These are phyloP conservation scores for Quercus parvula DNA, from an alignment of 306 rosid genomes.

Conservation along the genomic window DNA sequence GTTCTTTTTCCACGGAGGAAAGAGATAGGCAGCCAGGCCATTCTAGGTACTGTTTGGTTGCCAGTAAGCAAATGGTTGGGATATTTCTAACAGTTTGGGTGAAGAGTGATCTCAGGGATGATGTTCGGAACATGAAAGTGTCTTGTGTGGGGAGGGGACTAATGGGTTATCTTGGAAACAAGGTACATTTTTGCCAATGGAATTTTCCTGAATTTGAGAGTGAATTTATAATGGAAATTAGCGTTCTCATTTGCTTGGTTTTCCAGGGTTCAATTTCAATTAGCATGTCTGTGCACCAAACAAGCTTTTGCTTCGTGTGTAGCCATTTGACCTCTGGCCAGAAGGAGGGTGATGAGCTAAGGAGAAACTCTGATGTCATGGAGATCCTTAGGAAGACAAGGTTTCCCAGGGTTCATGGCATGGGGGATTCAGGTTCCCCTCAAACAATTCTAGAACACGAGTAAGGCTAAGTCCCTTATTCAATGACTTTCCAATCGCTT, in stretches of 20 bases:
- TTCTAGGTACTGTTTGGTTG: slow-evolving; percentile 86
- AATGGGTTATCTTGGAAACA: slow-evolving; percentile 99
- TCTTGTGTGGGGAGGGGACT: slow-evolving; percentile 98
- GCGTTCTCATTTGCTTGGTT: slow-evolving; percentile 33
- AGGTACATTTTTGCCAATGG: slow-evolving; percentile 42
- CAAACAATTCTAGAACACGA: slow-evolving; percentile 84
- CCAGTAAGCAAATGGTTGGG: slow-evolving; percentile 99
- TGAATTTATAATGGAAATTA: background rate
- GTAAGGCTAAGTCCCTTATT: slow-evolving; percentile 41
- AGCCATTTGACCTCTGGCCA: slow-evolving; percentile 98
- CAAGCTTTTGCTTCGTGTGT: slow-evolving; percentile 97
- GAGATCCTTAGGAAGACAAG: slow-evolving; percentile 93
- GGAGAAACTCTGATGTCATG: slow-evolving; percentile 95
- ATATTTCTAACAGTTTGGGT: slow-evolving; percentile 91
- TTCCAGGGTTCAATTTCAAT: slow-evolving; percentile 97
- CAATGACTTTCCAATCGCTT: background rate
- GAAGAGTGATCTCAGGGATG: slow-evolving; percentile 70
- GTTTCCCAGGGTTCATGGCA: slow-evolving; percentile 68
- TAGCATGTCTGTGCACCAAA: slow-evolving; percentile 96
- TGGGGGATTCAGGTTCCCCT: slow-evolving; percentile 64
- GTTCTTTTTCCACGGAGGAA: slow-evolving; percentile 66
- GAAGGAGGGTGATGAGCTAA: slow-evolving; percentile 94
- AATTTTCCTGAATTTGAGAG: slow-evolving; percentile 9
- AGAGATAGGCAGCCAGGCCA: slow-evolving; percentile 66
- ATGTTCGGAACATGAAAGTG: slow-evolving; percentile 78